Evolutionary conservation across 495 filamentous ascomycete genomes (phyloP), one percentile per base, ranked within the genome.

Genomic region (Aspergillus cavernicola): DNA sequence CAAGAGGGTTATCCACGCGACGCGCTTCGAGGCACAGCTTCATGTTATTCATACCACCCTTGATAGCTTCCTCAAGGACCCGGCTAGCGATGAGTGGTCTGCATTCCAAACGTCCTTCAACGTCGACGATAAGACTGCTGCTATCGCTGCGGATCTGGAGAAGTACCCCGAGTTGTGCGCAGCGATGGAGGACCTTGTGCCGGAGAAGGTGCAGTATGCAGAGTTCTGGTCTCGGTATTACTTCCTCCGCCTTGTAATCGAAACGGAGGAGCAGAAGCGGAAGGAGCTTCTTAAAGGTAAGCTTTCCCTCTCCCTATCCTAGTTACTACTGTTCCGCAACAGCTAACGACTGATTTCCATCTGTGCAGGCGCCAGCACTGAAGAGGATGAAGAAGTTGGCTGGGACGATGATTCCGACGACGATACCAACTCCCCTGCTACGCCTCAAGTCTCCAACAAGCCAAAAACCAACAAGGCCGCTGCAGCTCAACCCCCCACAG

Each of bases 191-290:
- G 92, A 87, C 73, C 77, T 96, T 45, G 95, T 97, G 18, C 95
- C 93, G 15, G 91, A 91, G 70, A 80, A 80, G 57, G 90, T 96
- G 12, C 80, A 90, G 26, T 99, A 99, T 66, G 80, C 72, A 12
- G 82, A 85, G 39, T 99, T 97, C 67, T 99, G 95, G 95, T 85
- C 80, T 58, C 80, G 93, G 32, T 99, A 99, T 66, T 97, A 97
- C 60, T 99, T 97, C 76, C 74, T 97, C 54, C 77, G 95, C 59
- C 85, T 95, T 57, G 90, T 95, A 19, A 86, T 99, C 55, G 93
- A 97, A 73, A 91, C 85, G n/a, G 90, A 96, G 51, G 93, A 99
- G 78, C 84, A 87, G 61, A 83, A 90, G 72, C 77, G 93, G 66
- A 84, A 86, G 63, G 93, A 97, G 65, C 73, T 99, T 55, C 73